Evolutionary conservation across 768 basidiomycete genomes (phyloP).

Genomic region (Hortiboletus campestris): DNA sequence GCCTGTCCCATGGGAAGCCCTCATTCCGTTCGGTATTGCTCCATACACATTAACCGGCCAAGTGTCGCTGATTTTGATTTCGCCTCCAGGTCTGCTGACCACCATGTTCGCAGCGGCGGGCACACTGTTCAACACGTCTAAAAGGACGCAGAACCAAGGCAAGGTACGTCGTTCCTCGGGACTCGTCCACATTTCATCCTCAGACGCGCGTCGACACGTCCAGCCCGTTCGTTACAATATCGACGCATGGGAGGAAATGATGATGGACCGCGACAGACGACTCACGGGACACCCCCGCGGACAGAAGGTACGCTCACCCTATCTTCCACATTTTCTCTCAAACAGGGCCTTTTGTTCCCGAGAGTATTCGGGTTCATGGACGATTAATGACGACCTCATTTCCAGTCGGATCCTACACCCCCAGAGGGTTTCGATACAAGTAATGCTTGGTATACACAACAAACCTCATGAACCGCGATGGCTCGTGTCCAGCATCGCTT

Average conservation of each 20-base stretch:
- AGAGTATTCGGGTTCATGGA: neutral
- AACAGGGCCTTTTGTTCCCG: neutral
- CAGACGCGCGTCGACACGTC: neutral
- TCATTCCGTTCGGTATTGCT: constrained; percentile 84
- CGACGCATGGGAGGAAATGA: constrained; percentile 92
- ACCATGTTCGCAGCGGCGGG: constrained; percentile 90
- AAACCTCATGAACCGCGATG: constrained; percentile 33
- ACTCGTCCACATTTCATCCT: neutral
- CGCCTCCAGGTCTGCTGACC: constrained; percentile 69
- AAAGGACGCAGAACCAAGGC: constrained; percentile 81
- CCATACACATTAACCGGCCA: too few relatives aligned
- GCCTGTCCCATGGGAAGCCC: constrained; percentile 97
- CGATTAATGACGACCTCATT: neutral
- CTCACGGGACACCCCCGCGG: constrained; percentile 86
- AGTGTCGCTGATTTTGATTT: constrained; percentile 10
- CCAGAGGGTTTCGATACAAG: constrained; percentile 70
- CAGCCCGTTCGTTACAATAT: constrained; percentile 83
- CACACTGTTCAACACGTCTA: constrained; percentile 77
- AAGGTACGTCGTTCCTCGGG: constrained; percentile 54
- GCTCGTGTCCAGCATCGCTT: constrained; percentile 24
- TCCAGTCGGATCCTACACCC: constrained; percentile 63
- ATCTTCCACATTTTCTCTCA: neutral
- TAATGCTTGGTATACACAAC: constrained; percentile 72
- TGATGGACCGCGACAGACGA: constrained; percentile 89
- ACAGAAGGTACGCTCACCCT: constrained; percentile 63